Base-by-base conservation (phyloP, 805 yeast species). In the Ogataea trehaloabstinens region DNA sequence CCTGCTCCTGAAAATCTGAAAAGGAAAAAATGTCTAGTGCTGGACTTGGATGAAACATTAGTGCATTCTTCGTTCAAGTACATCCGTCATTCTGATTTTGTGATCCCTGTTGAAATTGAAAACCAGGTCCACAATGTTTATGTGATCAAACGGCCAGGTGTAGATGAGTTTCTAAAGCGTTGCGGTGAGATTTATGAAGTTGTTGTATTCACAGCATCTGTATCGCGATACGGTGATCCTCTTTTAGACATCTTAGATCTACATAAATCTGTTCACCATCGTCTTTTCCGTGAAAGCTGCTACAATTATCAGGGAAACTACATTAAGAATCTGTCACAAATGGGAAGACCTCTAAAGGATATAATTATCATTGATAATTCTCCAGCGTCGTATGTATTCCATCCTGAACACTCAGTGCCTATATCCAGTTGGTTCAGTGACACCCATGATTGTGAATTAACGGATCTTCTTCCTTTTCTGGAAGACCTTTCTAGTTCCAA, bases 371-470 rank as follows among this genome's bases (percentile, higher is more conserved):
- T 93, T 48, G 99, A 93, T 68, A 93, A 93, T 64, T 90, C 98
- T 2, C 98, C 99, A 1, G 96, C 98, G 3, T 87, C 96, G n/a
- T 93, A 93, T 64, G 82, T 91, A 40, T 86, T 93, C 71, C 98
- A 93, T 60, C 99, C 99, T 16, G 95, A 88, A 62, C 96, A 93
- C 67, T 95, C 98, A 6, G 84, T 93, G 20, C 99, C 99, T 18
- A 86, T 93, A 20, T 86, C 96, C 49, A 82, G 93, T 61, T 93
- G 99, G 99, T 93, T 93, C 71, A 86, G 96, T 50, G 99, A 93
- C 65, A 80, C 93, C 20, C 99, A 93, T 62, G 99, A 93, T 63
- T 90, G 90, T 60, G 99, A 93, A 70, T 72, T 93, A 53, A 64
- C 86, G 45, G 99, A 93, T 64, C 78, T 93, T 63, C 67, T 93